Conservation (phyloP, 2,329 filamentous ascomycete genomes). For the Colletotrichum phormii region DNA sequence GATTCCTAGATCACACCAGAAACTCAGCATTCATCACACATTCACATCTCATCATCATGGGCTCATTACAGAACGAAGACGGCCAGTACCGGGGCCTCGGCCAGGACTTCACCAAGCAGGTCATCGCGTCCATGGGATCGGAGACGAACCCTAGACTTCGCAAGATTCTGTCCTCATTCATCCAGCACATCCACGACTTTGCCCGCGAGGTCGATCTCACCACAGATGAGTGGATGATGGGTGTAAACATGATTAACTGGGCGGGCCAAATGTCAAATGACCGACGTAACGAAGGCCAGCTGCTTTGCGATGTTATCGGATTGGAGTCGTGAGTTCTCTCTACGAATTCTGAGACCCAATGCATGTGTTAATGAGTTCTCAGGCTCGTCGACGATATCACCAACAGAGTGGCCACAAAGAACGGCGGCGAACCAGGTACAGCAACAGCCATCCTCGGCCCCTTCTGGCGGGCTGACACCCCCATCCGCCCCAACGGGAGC, state of each 20-base stretch:
- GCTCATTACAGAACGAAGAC: constrained; percentile 29
- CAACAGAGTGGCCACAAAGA: constrained; percentile 67
- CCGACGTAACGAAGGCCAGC: constrained; percentile 79
- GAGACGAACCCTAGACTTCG: constrained; percentile 76
- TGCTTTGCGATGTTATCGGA: constrained; percentile 79
- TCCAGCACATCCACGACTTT: constrained; percentile 85
- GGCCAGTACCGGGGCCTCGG: constrained; percentile 42
- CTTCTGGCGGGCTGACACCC: constrained; percentile 83
- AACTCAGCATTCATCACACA: background rate
- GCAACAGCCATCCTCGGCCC: constrained; percentile 85
- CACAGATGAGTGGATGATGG: constrained; percentile 82
- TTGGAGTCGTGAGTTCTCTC: constrained; percentile 69
- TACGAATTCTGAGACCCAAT: background rate
- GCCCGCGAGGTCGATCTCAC: constrained; percentile 83
- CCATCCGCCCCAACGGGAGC: constrained; percentile 75
- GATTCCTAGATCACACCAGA: too few species aligned
- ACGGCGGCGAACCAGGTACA: constrained; percentile 63
- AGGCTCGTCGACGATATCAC: constrained; percentile 85
- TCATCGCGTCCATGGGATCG: constrained; percentile 80
- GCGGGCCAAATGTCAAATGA: constrained; percentile 77
- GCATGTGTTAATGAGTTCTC: rapidly evolving
- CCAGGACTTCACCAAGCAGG: constrained; percentile 74
- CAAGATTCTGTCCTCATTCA: constrained; percentile 74
- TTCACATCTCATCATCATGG: constrained; percentile 6
- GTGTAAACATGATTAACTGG: constrained; percentile 68